These are phyloP conservation scores for Carpinus viminea DNA, from an alignment of 306 rosid species.

Conservation along the genomic window DNA sequence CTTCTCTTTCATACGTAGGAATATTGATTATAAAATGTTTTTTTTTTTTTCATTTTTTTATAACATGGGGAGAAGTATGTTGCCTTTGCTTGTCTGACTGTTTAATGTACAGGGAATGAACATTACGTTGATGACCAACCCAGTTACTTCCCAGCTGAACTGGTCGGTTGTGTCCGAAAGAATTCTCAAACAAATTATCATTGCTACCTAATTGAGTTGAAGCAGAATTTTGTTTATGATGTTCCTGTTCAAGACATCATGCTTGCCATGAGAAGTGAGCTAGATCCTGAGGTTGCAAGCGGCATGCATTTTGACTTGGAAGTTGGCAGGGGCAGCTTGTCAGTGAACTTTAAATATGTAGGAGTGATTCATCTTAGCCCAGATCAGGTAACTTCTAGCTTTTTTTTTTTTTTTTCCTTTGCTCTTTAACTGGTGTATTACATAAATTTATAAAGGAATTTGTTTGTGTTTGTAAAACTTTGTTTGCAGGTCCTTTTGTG, in stretches of 20 bases:
- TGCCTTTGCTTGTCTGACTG: slow-evolving; percentile 13
- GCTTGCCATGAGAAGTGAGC: slow-evolving; percentile 53
- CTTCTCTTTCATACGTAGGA: too few species aligned
- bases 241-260: slow-evolving; percentile 51
- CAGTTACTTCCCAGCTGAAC: slow-evolving; percentile 57
- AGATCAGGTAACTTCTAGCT: slow-evolving; percentile 53
- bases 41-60: neutral
- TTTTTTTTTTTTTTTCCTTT: slow-evolving; percentile 7
- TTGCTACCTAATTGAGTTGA: slow-evolving; percentile 69
- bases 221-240: slow-evolving; percentile 49
- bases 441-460: neutral
- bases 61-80: neutral
- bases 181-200: slow-evolving; percentile 40
- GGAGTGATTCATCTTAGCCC: slow-evolving; percentile 52
- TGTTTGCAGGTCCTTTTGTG: slow-evolving; percentile 56
- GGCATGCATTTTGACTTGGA: slow-evolving; percentile 40
- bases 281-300: slow-evolving; percentile 51
- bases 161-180: slow-evolving; percentile 36
- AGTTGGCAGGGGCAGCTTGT: slow-evolving; percentile 51
- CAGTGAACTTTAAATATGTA: slow-evolving; percentile 40
- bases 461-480: slow-evolving; percentile 12
- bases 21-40: too few species aligned
- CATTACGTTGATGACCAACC: slow-evolving; percentile 60
- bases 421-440: neutral
- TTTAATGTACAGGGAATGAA: slow-evolving; percentile 43